Conservation (phyloP, 768 basidiomycete genomes). For the Trametes meyenii region DNA sequence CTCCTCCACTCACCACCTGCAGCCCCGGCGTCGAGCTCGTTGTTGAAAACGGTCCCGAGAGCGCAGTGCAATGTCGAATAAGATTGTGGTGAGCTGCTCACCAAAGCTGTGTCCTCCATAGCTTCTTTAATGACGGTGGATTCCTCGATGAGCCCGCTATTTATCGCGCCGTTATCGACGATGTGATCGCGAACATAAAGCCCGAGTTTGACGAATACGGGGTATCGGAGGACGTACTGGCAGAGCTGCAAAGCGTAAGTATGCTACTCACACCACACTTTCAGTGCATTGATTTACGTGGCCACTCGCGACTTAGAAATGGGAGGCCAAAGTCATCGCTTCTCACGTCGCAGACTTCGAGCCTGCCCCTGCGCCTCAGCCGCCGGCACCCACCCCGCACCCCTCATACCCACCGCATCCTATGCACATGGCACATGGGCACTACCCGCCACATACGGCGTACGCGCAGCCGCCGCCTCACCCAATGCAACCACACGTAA, state of each 20-base stretch:
- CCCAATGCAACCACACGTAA: slow-evolving; percentile 53
- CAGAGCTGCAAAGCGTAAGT: slow-evolving; percentile 87
- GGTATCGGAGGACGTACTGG: slow-evolving; percentile 84
- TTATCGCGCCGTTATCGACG: slow-evolving; percentile 96
- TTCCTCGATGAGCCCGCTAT: slow-evolving; percentile 74
- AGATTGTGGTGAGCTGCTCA: slow-evolving; percentile 95
- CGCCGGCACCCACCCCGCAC: slow-evolving; percentile 52
- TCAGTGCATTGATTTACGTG: slow-evolving; percentile 22
- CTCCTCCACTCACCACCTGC: slow-evolving; percentile 38
- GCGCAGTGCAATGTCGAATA: slow-evolving; percentile 78
- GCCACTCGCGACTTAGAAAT: slow-evolving; percentile 63
- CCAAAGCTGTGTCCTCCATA: slow-evolving; percentile 58
- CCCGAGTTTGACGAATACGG: slow-evolving; percentile 97
- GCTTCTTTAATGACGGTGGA: slow-evolving; percentile 33
- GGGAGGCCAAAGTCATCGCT: slow-evolving; percentile 93
- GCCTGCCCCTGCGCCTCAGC: slow-evolving; percentile 44
- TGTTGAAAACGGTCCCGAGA: slow-evolving; percentile 37
- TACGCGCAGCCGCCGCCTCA: slow-evolving; percentile 49
- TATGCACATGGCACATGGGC: slow-evolving; percentile 45
- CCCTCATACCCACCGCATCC: slow-evolving; percentile 39
- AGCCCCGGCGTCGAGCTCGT: slow-evolving; percentile 36
- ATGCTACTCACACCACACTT: slow-evolving; percentile 20
- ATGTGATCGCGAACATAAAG: slow-evolving; percentile 86
- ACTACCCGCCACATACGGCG: slow-evolving; percentile 57
- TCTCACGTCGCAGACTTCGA: slow-evolving; percentile 96